Conservation (phyloP, 2,329 filamentous ascomycete species). For the Clonostachys sp. region DNA sequence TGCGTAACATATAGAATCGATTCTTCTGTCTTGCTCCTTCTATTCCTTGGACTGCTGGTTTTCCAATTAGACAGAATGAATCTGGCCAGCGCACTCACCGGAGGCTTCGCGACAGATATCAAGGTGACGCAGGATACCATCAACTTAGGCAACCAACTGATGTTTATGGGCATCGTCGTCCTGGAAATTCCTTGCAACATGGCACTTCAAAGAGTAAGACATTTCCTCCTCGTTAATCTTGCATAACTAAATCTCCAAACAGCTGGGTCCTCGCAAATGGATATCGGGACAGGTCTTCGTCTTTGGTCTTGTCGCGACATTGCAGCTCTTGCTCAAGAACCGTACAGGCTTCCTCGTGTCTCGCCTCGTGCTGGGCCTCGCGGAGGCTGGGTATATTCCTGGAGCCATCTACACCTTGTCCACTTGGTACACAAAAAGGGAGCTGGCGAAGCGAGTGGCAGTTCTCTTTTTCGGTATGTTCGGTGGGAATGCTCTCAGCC, state of each 20-base stretch:
- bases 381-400: constrained; percentile 47
- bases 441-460: constrained; percentile 55
- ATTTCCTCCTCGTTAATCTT: too few relatives aligned
- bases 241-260: neutral
- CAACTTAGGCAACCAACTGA: constrained; percentile 47
- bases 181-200: constrained; percentile 48
- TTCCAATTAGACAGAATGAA: constrained; percentile 51
- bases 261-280: constrained; percentile 41
- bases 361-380: constrained; percentile 37
- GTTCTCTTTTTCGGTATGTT: constrained; percentile 54
- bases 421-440: constrained; percentile 62
- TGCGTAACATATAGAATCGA: constrained; percentile 28
- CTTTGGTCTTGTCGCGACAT: constrained; percentile 38
- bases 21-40: constrained; percentile 37
- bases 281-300: constrained; percentile 41
- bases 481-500: constrained; percentile 62
- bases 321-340: constrained; percentile 36
- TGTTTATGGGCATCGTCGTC: constrained; percentile 45
- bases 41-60: constrained; percentile 42
- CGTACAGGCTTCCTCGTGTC: constrained; percentile 37
- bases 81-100: constrained; percentile 43
- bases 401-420: constrained; percentile 48
- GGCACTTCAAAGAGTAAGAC: constrained; percentile 22
- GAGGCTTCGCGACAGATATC: constrained; percentile 37
- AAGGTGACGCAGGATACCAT: constrained; percentile 37